Conservation (phyloP, 2,329 filamentous ascomycete species). For the Macroventuria anomochaeta region DNA sequence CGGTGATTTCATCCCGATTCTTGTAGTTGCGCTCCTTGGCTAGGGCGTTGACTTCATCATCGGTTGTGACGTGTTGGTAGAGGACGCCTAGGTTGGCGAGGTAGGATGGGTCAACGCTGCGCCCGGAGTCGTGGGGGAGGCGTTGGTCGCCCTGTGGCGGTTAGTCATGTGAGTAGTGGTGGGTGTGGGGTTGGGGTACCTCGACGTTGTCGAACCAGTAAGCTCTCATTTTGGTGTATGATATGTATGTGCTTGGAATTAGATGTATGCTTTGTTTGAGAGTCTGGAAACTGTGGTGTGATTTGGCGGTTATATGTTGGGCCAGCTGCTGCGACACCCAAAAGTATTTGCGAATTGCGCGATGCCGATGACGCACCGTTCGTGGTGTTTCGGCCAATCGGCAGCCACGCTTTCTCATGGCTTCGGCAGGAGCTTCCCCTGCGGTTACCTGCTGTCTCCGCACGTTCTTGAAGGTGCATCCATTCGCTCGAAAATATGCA, state of each 20-base stretch:
- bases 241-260: background rate
- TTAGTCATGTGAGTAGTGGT: slow-evolving; percentile 25
- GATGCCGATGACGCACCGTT: slow-evolving; percentile 29
- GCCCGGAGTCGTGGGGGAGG: slow-evolving; percentile 84
- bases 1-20: slow-evolving; percentile 91
- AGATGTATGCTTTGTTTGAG: background rate
- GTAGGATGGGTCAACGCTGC: slow-evolving; percentile 67
- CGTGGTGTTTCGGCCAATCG: slow-evolving; percentile 24
- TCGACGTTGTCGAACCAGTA: slow-evolving; percentile 74
- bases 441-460: background rate
- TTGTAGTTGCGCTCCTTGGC: slow-evolving; percentile 81
- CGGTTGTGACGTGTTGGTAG: slow-evolving; percentile 72
- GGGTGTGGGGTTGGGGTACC: slow-evolving; percentile 48
- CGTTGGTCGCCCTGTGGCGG: slow-evolving; percentile 84
- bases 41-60: slow-evolving; percentile 71
- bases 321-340: slow-evolving; percentile 8
- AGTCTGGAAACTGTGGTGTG: background rate
- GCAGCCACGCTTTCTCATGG: slow-evolving; percentile 36
- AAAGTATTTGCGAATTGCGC: slow-evolving; percentile 29
- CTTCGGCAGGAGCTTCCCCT: slow-evolving; percentile 6
- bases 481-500: too few species aligned
- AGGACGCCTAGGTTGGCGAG: slow-evolving; percentile 79
- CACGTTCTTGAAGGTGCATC: background rate
- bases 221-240: slow-evolving; percentile 62
- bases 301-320: slow-evolving; percentile 13